These are phyloP conservation scores for Novymonas esmeraldas DNA, from an alignment of 208 protist species.

Conservation along the genomic window DNA sequence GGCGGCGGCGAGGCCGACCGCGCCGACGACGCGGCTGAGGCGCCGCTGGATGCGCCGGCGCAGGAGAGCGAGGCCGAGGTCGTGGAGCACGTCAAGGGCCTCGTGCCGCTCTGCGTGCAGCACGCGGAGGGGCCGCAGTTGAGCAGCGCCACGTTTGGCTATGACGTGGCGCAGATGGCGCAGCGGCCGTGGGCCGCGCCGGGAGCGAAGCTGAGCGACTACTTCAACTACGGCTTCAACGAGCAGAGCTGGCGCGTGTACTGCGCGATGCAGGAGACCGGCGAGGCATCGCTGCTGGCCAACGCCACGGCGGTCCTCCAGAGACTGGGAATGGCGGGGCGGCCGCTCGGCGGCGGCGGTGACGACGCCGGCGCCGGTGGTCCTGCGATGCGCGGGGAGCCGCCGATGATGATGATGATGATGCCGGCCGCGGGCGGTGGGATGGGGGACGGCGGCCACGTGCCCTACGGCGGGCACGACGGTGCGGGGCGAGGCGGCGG, in stretches of 20 bases:
- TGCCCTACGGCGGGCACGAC: constrained; percentile 11
- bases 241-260: constrained; percentile 87
- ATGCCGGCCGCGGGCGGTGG: background rate
- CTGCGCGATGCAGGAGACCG: constrained; percentile 76
- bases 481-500: constrained; percentile 10
- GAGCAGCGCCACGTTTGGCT: constrained; percentile 76
- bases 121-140: constrained; percentile 63
- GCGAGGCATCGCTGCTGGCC: constrained; percentile 58
- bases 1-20: constrained; percentile 22
- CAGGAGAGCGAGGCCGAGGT: constrained; percentile 32
- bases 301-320: constrained; percentile 63
- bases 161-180: constrained; percentile 84
- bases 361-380: constrained; percentile 9
- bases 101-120: constrained; percentile 75
- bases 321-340: constrained; percentile 43
- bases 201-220: constrained; percentile 78
- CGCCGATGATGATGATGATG: constrained; percentile 12
- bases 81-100: constrained; percentile 43
- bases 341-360: constrained; percentile 14
- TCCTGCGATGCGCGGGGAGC: background rate
- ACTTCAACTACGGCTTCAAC: constrained; percentile 94
- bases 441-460: constrained; percentile 12
- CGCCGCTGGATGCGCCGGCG: background rate
- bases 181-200: constrained; percentile 80
- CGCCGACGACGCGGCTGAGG: constrained; percentile 3